Base-by-base conservation (phyloP, 352 stramenopile species). In the Phytophthora tubulina region DNA sequence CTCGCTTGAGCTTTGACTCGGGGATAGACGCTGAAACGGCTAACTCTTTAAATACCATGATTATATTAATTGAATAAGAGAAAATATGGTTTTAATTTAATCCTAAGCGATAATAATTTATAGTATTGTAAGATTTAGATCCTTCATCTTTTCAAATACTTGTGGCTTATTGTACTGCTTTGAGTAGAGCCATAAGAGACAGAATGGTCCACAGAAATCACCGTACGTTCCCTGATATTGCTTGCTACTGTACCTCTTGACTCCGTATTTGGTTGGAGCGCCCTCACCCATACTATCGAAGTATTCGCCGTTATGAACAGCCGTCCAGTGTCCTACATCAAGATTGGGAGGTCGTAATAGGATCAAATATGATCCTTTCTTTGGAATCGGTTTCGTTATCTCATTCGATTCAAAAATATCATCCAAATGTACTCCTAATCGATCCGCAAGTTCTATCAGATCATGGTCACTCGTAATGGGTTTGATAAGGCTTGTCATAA, bases 91-190 rank as follows among this genome's bases (percentile, higher is more conserved):
- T n/a, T n/a, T n/a, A n/a, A n/a, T n/a, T n/a, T n/a, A n/a, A n/a
- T n/a, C n/a, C n/a, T n/a, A n/a, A n/a, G n/a, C n/a, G n/a, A n/a
- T n/a, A n/a, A n/a, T n/a, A n/a, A n/a, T n/a, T n/a, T n/a, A n/a
- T n/a, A n/a, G n/a, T n/a, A n/a, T n/a, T n/a, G n/a, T n/a, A n/a
- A 75, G 38, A 54, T 71, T 69, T 13, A 75, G 31, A 63, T 75
- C 68, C 44, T 66, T 46, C 14, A 75, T 60, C 2, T 45, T 53
- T 15, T 60, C 42, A 15, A 69, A 50, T 38, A 70, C 32, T 32
- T 74, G 14, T 2, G 51, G 44, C 49, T 51, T 69, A 14, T 70
- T 64, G 6, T 73, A 4, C 6, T 74, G 67, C 15, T 70, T 74
- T 2, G 11, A 53, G 60, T 74, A 70, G 10, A 74, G 9, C 31